These are phyloP conservation scores for Actinidia arguta DNA, from an alignment of 179 eudicot genomes.

Conservation along the genomic window DNA sequence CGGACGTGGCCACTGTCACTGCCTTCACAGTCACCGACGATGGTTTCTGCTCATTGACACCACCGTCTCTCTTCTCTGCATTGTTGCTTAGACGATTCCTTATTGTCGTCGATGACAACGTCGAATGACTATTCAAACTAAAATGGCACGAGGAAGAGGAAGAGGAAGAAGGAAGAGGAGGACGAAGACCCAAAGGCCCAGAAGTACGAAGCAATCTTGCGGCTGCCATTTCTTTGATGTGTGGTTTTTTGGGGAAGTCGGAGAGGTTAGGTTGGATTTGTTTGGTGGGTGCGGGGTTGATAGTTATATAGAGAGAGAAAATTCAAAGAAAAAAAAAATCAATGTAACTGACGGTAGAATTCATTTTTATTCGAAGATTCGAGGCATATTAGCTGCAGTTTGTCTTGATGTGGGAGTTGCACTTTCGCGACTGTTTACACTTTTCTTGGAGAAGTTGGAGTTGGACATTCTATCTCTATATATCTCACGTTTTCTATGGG, in stretches of 20 bases:
- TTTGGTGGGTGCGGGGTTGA: not conserved
- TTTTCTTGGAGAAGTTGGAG: slow-evolving; percentile 22
- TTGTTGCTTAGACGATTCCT: not conserved
- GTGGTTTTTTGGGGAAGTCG: not conserved
- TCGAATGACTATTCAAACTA: not conserved
- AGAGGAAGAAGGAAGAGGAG: slow-evolving; percentile 12
- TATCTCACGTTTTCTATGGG: not conserved
- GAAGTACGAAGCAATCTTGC: slow-evolving; percentile 22
- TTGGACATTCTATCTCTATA: not conserved
- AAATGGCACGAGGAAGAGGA: slow-evolving; percentile 2
- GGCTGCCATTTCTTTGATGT: slow-evolving; percentile 25
- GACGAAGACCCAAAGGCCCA: slow-evolving; percentile 16
- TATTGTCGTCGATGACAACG: not conserved
- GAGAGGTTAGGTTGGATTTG: not conserved
- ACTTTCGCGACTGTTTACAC: not conserved
- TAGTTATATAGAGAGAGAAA: not conserved
- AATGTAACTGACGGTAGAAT: too few relatives aligned
- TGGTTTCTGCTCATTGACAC: slow-evolving; percentile 3
- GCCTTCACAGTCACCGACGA: not conserved
- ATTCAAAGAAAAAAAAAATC: slow-evolving; percentile 20
- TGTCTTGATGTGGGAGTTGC: slow-evolving; percentile 7
- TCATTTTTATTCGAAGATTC: slow-evolving; percentile 22
- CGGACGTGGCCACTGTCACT: not conserved
- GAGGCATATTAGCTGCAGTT: slow-evolving; percentile 26
- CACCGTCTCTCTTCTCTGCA: slow-evolving; percentile 5